phyloP scores from a whole-genome alignment of 345 rosid genomes.

The Melaleuca alternifolia region DNA sequence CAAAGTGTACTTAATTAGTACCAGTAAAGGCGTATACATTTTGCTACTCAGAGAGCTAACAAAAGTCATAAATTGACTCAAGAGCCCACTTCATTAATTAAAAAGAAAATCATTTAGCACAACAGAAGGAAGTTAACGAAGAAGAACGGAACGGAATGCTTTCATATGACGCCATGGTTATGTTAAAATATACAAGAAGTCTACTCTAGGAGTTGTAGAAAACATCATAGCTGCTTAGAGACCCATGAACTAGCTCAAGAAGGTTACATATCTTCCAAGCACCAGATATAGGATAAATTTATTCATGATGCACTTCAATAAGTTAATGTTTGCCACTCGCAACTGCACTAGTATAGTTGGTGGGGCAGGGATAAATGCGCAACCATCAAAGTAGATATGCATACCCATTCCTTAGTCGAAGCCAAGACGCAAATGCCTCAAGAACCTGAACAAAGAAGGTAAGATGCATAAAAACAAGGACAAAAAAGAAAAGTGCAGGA shows the following conservation, averaged over 20 bases:
- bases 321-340: background rate
- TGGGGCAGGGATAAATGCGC: background rate
- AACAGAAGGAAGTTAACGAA: background rate
- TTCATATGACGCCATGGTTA: background rate
- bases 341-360: background rate
- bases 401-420: constrained; percentile 85
- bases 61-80: background rate
- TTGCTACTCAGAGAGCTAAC: background rate
- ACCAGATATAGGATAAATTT: background rate
- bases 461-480: background rate
- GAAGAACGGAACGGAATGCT: background rate
- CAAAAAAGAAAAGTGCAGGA: background rate
- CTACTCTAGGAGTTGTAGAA: background rate
- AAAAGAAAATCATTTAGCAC: background rate
- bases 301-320: background rate
- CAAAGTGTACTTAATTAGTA: constrained; percentile 1
- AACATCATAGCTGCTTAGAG: background rate
- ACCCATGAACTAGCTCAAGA: background rate
- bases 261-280: background rate
- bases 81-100: background rate
- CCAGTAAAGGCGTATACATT: background rate
- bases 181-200: background rate
- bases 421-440: constrained; percentile 98
- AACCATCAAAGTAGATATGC: constrained; percentile 4
- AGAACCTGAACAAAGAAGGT: constrained; percentile 56